phyloP scores from a whole-genome alignment of 345 rosid genomes.

The Lepidium sativum region DNA sequence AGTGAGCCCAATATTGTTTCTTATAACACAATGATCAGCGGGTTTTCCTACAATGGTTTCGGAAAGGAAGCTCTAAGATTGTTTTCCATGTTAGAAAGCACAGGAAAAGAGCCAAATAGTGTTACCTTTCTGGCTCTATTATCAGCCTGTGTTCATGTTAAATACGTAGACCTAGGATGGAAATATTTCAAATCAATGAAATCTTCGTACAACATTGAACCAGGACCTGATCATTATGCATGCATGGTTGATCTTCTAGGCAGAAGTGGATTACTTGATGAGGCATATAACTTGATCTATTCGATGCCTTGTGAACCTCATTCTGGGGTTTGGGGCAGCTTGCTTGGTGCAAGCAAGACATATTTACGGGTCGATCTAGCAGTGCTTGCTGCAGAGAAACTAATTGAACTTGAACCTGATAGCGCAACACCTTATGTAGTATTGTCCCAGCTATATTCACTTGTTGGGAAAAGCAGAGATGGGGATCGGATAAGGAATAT shows the following conservation, averaged over 20 bases:
- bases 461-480: slow-evolving; percentile 35
- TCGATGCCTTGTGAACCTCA: slow-evolving; percentile 53
- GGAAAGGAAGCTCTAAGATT: slow-evolving; percentile 47
- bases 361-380: slow-evolving; percentile 54
- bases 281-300: slow-evolving; percentile 43
- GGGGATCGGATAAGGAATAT: slow-evolving; percentile 36
- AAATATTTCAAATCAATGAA: slow-evolving; percentile 53
- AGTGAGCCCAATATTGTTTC: slow-evolving; percentile 46
- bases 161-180: slow-evolving; percentile 58
- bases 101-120: slow-evolving; percentile 45
- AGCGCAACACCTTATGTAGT: slow-evolving; percentile 65
- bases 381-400: slow-evolving; percentile 51
- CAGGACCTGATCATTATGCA: slow-evolving; percentile 64
- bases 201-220: slow-evolving; percentile 38
- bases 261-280: slow-evolving; percentile 59
- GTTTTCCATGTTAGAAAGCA: slow-evolving; percentile 40
- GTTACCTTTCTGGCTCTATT: slow-evolving; percentile 64
- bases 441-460: slow-evolving; percentile 47
- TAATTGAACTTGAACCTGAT: slow-evolving; percentile 55
- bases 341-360: slow-evolving; percentile 55
- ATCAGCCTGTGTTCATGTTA: slow-evolving; percentile 70
- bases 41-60: slow-evolving; percentile 59
- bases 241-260: slow-evolving; percentile 80
- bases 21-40: slow-evolving; percentile 68
- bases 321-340: slow-evolving; percentile 83